Evolutionary conservation across 345 rosid species (phyloP).

Genomic region (Eucalyptus microcorys): DNA sequence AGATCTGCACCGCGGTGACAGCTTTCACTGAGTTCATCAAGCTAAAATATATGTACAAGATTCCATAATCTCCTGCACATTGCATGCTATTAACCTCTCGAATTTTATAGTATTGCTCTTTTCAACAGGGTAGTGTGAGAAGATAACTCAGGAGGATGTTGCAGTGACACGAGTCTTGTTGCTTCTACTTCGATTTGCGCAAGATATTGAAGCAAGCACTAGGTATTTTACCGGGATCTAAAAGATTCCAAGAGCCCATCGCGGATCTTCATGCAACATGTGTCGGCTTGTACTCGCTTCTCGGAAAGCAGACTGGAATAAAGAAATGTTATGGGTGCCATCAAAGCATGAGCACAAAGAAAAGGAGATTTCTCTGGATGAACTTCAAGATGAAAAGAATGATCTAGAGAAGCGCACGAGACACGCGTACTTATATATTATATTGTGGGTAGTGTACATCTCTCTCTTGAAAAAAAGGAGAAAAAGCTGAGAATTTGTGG

Average conservation of each 20-base stretch:
- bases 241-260: background rate
- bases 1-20: background rate
- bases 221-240: background rate
- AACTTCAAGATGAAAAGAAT: background rate
- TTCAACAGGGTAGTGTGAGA: background rate
- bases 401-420: background rate
- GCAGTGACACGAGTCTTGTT: background rate
- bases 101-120: background rate
- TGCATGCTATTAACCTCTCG: background rate
- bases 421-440: background rate
- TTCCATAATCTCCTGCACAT: background rate
- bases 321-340: background rate
- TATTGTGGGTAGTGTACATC: background rate
- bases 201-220: background rate
- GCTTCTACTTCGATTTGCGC: background rate
- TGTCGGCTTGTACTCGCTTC: background rate
- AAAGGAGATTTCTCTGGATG: background rate
- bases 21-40: background rate
- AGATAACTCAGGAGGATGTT: background rate
- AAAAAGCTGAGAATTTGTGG: background rate
- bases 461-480: background rate
- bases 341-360: background rate
- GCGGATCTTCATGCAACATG: background rate
- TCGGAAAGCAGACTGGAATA: background rate
- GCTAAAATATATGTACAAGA: background rate